phyloP scores from a whole-genome alignment of 768 basidiomycete genomes.

The Boletus eberwhitei region DNA sequence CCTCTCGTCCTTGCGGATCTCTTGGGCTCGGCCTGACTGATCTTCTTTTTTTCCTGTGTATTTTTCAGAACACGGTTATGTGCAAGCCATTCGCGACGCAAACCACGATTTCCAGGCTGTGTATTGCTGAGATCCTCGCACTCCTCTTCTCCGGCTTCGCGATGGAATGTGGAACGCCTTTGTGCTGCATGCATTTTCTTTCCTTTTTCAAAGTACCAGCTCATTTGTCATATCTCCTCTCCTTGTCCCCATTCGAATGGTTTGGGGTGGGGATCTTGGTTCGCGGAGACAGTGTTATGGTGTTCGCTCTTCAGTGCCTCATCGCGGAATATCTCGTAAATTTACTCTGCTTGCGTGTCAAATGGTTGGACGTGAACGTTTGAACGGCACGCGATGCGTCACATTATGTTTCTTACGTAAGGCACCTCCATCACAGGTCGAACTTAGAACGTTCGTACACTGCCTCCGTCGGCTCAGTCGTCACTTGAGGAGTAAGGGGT shows the following conservation, averaged over 20 bases:
- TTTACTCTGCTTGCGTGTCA: background rate
- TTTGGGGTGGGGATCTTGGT: no score
- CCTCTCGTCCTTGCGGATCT: background rate
- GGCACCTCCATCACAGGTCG: background rate
- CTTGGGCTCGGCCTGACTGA: background rate
- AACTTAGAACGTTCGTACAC: background rate
- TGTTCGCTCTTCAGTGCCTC: background rate
- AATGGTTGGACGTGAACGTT: background rate
- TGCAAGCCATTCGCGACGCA: constrained; percentile 51
- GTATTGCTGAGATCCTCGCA: constrained; percentile 28
- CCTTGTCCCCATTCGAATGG: background rate
- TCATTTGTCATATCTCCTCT: background rate
- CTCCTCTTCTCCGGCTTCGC: background rate
- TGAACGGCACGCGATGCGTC: background rate
- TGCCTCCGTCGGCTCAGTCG: background rate
- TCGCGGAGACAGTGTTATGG: background rate
- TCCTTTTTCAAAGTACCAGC: background rate
- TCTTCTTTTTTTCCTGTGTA: no score
- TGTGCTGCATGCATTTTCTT: background rate
- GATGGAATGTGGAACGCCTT: no score
- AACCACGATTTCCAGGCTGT: constrained; percentile 33
- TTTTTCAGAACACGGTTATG: constrained; percentile 55
- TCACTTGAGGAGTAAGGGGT: background rate
- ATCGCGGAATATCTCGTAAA: background rate
- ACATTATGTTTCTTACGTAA: background rate